These are phyloP conservation scores for Catenaria anguillulae DNA, from an alignment of 371 early-diverging fungal genomes.

Conservation along the genomic window DNA sequence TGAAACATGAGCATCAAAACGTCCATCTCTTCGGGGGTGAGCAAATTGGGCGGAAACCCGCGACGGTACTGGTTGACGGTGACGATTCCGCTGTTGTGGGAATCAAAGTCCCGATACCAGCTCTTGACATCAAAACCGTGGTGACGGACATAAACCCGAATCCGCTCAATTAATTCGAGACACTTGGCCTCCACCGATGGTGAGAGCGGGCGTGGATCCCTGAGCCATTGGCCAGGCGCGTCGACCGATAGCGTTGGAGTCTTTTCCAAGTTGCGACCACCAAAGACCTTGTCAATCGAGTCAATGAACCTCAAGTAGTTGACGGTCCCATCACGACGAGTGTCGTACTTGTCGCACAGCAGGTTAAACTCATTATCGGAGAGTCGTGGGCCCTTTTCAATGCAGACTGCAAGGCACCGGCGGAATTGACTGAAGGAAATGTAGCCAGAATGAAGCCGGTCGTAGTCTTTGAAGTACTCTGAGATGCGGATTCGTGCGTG, in stretches of 20 bases:
- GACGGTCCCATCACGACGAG: slow-evolving; percentile 16
- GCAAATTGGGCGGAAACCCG: slow-evolving; percentile 27
- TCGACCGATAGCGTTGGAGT: slow-evolving; percentile 22
- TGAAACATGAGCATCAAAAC: slow-evolving; percentile 23
- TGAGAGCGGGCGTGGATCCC: slow-evolving; percentile 18
- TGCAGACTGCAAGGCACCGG: slow-evolving; percentile 19
- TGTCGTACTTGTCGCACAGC: slow-evolving; percentile 18
- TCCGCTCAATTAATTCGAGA: slow-evolving; percentile 18
- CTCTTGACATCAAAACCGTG: slow-evolving; percentile 35
- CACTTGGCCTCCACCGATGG: slow-evolving; percentile 18
- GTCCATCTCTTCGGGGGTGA: slow-evolving; percentile 27
- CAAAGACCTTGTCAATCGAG: slow-evolving; percentile 31
- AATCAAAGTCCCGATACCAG: slow-evolving; percentile 38
- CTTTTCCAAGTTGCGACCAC: slow-evolving; percentile 24
- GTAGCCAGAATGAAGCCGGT: slow-evolving; percentile 25
- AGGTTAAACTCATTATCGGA: slow-evolving; percentile 22
- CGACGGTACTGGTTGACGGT: slow-evolving; percentile 20
- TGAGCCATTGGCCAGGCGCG: slow-evolving; percentile 19
- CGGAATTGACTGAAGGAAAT: slow-evolving; percentile 27
- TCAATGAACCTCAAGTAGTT: slow-evolving; percentile 28
- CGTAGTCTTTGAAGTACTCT: slow-evolving; percentile 34
- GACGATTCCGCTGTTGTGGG: slow-evolving; percentile 25
- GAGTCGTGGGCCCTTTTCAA: slow-evolving; percentile 25
- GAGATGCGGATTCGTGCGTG: slow-evolving; percentile 24
- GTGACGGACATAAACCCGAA: slow-evolving; percentile 26